Conservation (phyloP, 106 monocot genomes). For the Amphibolis antarctica region DNA sequence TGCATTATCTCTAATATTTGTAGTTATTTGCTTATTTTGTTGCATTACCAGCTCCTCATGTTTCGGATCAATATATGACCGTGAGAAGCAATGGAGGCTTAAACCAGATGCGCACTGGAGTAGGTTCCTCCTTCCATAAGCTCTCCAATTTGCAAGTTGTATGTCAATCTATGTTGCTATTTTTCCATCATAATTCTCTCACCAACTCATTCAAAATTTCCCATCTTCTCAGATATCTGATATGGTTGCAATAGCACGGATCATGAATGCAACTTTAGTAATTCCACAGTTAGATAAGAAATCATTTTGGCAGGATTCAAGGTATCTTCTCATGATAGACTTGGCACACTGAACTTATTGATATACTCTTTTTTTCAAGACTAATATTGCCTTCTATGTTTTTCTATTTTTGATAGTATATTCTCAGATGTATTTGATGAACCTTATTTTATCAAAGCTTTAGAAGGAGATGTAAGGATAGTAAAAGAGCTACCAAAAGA, state of each 20-base stretch:
- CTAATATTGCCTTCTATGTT: not conserved
- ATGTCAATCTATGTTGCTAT: not conserved
- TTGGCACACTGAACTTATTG: not conserved
- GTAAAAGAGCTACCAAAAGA: conserved; percentile 55
- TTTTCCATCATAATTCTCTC: not conserved
- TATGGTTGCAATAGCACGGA: conserved; percentile 91
- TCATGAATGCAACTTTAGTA: conserved; percentile 89
- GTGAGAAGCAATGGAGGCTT: conserved; percentile 96
- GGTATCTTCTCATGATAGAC: conserved; percentile 21
- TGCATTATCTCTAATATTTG: too few relatives aligned
- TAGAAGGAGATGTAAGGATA: conserved; percentile 65
- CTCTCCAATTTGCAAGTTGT: not conserved
- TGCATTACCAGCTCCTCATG: conserved; percentile 30
- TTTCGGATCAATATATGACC: conserved; percentile 48
- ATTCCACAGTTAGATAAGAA: conserved; percentile 80
- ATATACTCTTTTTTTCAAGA: not conserved
- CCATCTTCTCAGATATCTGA: conserved; percentile 63
- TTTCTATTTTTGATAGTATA: conserved; percentile 24
- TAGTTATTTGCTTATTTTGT: too few relatives aligned
- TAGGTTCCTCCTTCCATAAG: conserved; percentile 28
- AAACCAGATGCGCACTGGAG: conserved; percentile 97
- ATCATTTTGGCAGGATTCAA: conserved; percentile 95
- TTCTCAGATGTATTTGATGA: conserved; percentile 94
- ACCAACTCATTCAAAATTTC: not conserved
- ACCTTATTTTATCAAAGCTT: conserved; percentile 59